A percentile compares a stretch with the other conserved stretches of the same genome.
Evolutionary conservation across 2,329 filamentous ascomycete genomes (phyloP).

Genomic region (Ophiostoma sp.): DNA sequence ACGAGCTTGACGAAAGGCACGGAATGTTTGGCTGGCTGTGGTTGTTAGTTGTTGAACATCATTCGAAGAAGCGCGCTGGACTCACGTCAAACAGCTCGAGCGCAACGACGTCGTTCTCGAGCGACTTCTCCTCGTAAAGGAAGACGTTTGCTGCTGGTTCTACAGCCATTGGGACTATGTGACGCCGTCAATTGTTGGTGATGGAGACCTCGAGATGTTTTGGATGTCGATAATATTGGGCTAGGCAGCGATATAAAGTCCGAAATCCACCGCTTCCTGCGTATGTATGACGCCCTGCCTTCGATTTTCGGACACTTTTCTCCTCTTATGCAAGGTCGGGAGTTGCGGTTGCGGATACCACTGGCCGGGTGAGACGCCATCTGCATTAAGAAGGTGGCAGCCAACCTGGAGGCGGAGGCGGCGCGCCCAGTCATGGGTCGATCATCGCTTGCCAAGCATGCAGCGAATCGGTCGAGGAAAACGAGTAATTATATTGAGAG

Average conservation of each 20-base stretch:
- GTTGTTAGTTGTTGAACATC: not conserved
- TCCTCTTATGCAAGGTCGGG: not conserved
- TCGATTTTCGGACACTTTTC: not conserved
- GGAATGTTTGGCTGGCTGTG: not conserved
- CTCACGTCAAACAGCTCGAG: slow-evolving; percentile 12
- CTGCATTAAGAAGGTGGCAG: not conserved
- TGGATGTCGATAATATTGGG: too few relatives aligned
- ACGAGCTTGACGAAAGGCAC: slow-evolving; percentile 2
- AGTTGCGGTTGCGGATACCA: not conserved
- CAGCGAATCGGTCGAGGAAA: too few relatives aligned
- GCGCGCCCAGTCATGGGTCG: too few relatives aligned
- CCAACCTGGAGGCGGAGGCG: too few relatives aligned
- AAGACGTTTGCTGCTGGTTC: not conserved
- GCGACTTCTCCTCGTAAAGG: not conserved
- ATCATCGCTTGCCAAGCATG: too few relatives aligned
- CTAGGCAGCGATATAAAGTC: not conserved
- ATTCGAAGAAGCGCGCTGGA: not conserved
- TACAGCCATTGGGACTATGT: not conserved
- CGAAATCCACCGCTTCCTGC: too few relatives aligned
- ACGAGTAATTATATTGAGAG: too few relatives aligned
- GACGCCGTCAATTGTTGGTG: not conserved
- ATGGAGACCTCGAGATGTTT: too few relatives aligned
- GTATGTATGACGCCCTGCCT: not conserved
- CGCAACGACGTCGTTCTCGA: not conserved
- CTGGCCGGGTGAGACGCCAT: not conserved